Conservation (phyloP, 2,329 filamentous ascomycete genomes). For the Penicillium sp. region DNA sequence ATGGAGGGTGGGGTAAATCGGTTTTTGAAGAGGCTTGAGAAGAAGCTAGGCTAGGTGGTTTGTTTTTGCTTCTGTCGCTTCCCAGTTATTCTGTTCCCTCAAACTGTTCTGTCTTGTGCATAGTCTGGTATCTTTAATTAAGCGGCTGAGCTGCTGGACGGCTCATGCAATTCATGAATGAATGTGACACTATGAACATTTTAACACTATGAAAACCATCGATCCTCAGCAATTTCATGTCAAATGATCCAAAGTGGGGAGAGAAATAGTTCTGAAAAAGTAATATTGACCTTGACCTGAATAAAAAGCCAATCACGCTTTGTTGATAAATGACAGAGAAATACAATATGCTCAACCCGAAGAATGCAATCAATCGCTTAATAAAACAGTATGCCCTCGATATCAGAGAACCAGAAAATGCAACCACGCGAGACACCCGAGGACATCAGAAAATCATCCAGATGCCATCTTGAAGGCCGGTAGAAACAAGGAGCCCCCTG, state of each 20-base stretch:
- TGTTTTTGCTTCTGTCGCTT: not conserved
- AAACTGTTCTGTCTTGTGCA: not conserved
- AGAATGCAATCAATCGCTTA: constrained; percentile 22
- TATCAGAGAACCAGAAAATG: constrained; percentile 9
- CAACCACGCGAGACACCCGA: not conserved
- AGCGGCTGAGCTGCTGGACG: not conserved
- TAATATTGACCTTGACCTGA: constrained; percentile 5
- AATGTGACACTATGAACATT: not conserved
- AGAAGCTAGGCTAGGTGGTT: constrained; percentile 26
- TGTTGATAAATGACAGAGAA: constrained; percentile 11
- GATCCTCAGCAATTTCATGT: not conserved
- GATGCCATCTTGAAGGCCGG: not conserved
- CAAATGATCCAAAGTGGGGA: not conserved
- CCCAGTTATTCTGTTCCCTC: not conserved
- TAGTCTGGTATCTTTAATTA: not conserved
- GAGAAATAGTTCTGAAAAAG: not conserved
- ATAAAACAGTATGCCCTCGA: constrained; percentile 18
- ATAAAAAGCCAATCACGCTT: constrained; percentile 1
- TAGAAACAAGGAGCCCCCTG: not conserved
- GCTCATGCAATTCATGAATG: not conserved
- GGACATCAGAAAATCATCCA: not conserved
- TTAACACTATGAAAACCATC: not conserved
- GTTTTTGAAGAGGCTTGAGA: constrained; percentile 49
- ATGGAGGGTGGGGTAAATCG: constrained; percentile 46
- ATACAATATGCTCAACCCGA: constrained; percentile 20